phyloP scores from a whole-genome alignment of 2,329 filamentous ascomycete genomes.

The Tolypocladium paradoxum region DNA sequence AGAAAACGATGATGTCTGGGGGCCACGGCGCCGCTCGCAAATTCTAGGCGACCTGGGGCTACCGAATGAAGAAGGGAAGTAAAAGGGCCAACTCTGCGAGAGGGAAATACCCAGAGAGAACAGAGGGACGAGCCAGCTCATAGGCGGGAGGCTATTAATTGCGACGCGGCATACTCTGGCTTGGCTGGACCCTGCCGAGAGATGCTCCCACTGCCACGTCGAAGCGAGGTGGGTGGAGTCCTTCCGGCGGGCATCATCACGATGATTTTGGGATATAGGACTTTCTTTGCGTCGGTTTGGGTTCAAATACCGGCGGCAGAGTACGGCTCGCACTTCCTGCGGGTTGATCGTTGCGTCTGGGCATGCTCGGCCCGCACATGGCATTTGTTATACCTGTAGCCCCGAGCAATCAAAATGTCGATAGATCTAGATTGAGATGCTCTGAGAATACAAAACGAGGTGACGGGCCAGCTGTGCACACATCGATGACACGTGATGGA shows the following conservation, averaged over 20 bases:
- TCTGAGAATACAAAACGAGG: background rate
- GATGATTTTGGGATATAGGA: background rate
- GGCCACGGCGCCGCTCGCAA: background rate
- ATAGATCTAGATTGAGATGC: background rate
- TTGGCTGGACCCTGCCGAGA: background rate
- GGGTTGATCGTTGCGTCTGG: background rate
- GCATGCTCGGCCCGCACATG: background rate
- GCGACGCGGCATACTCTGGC: background rate
- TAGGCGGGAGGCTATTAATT: background rate
- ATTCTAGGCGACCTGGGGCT: background rate
- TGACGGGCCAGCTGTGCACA: background rate
- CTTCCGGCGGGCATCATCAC: background rate
- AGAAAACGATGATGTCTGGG: background rate
- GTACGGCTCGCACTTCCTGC: background rate
- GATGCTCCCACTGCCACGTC: background rate
- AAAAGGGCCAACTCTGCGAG: background rate
- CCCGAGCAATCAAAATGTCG: background rate
- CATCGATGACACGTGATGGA: background rate
- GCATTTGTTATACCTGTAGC: background rate
- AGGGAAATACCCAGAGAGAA: background rate
- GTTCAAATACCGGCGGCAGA: background rate
- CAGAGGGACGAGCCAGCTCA: background rate
- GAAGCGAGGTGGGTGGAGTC: background rate
- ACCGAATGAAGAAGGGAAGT: background rate
- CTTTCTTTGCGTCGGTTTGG: background rate